Evolutionary conservation across 1,139 yeast genomes (phyloP).

Genomic region (Pichia sp.): DNA sequence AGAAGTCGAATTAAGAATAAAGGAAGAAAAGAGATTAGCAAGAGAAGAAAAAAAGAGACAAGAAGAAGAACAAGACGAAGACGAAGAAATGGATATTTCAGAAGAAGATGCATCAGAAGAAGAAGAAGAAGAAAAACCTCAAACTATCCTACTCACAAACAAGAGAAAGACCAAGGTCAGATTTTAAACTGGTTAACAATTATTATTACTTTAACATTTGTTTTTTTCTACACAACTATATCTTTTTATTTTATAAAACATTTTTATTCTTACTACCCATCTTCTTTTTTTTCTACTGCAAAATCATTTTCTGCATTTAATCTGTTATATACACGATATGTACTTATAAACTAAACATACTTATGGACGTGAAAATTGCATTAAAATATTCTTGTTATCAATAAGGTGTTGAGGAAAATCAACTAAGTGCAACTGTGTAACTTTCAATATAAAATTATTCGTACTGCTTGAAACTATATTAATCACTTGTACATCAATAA

Average conservation of each 20-base stretch:
- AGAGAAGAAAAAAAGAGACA: conserved; percentile 34
- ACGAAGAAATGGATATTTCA: conserved; percentile 33
- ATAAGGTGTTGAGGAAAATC: conserved; percentile 5
- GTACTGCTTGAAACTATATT: not conserved
- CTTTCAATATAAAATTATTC: not conserved
- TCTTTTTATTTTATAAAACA: not conserved
- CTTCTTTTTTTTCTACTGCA: not conserved
- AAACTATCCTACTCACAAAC: conserved; percentile 74
- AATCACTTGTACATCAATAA: conserved; percentile 6
- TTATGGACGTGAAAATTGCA: not conserved
- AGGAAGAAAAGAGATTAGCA: conserved; percentile 62
- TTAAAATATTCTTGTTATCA: not conserved
- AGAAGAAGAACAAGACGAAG: conserved; percentile 31
- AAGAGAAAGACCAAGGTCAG: conserved; percentile 36
- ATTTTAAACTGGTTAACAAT: conserved; percentile 17
- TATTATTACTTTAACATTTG: not conserved
- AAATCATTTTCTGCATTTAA: not conserved
- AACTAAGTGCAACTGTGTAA: not conserved
- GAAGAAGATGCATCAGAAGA: conserved; percentile 36
- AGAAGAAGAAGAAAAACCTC: conserved; percentile 49
- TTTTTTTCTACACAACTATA: conserved; percentile 2
- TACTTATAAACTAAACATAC: not conserved
- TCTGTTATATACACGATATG: not conserved
- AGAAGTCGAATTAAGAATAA: conserved; percentile 84
- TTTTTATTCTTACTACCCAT: not conserved